These are phyloP conservation scores for Aspergillus sp. DNA, from an alignment of 2,329 filamentous ascomycete genomes.

Conservation along the genomic window DNA sequence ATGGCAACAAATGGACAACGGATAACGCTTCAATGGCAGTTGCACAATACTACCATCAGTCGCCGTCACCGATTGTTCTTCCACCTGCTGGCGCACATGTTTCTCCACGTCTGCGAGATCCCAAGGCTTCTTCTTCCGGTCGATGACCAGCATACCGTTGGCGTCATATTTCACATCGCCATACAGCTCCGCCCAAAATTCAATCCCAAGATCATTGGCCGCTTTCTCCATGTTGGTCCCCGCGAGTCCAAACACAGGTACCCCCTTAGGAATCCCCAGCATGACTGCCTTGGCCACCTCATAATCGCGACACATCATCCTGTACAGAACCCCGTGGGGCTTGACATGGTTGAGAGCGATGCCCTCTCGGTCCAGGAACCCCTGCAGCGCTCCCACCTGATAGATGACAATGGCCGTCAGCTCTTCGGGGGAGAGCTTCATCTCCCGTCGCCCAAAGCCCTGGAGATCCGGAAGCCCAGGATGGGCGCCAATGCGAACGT, in stretches of 20 bases:
- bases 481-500: constrained; percentile 59
- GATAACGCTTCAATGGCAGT: constrained; percentile 41
- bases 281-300: constrained; percentile 54
- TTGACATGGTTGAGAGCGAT: constrained; percentile 61
- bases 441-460: constrained; percentile 63
- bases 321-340: constrained; percentile 60
- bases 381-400: constrained; percentile 62
- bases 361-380: constrained; percentile 56
- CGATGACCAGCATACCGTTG: constrained; percentile 53
- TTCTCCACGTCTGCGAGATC: constrained; percentile 38
- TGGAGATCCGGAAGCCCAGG: constrained; percentile 64
- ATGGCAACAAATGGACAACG: constrained; percentile 46
- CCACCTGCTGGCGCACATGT: constrained; percentile 43
- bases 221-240: constrained; percentile 55
- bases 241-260: constrained; percentile 53
- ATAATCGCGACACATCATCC: constrained; percentile 53
- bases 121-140: constrained; percentile 57
- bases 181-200: constrained; percentile 55
- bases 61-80: constrained; percentile 41
- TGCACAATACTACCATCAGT: constrained; percentile 39
- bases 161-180: constrained; percentile 56
- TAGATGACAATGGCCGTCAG: constrained; percentile 58
- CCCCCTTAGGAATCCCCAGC: constrained; percentile 50
- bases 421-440: constrained; percentile 57
- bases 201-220: constrained; percentile 51